These are phyloP conservation scores for Eucalyptus globulus DNA, from an alignment of 345 rosid genomes.

Conservation along the genomic window DNA sequence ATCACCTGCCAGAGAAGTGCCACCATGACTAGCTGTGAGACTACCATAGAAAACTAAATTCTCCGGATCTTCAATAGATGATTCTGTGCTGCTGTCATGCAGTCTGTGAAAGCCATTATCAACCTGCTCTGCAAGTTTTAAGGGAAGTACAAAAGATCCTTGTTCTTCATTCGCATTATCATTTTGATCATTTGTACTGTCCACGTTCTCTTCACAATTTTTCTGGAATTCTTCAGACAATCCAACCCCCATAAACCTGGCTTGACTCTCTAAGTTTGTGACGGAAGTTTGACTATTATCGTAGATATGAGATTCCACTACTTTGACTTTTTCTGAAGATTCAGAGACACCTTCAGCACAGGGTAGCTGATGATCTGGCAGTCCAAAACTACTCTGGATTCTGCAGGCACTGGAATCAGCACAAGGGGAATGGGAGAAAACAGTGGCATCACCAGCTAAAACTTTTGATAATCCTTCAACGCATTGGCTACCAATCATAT, in stretches of 20 bases:
- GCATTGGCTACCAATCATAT: background rate
- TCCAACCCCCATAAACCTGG: background rate
- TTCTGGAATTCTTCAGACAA: conserved; percentile 3
- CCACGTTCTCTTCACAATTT: background rate
- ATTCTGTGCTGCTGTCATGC: background rate
- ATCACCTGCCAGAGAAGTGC: background rate
- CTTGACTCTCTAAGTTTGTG: background rate
- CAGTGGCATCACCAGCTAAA: background rate
- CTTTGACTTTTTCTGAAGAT: background rate
- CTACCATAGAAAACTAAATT: conserved; percentile 3
- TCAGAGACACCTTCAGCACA: background rate
- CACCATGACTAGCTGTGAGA: conserved; percentile 2
- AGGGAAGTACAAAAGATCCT: background rate
- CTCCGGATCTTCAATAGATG: background rate
- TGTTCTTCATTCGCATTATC: conserved; percentile 6
- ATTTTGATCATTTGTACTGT: background rate
- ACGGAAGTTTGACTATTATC: background rate
- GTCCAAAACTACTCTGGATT: background rate
- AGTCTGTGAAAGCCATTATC: conserved; percentile 2
- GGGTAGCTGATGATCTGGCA: background rate
- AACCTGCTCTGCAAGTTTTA: background rate
- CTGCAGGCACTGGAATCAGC: background rate
- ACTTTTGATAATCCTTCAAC: background rate
- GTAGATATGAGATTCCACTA: background rate
- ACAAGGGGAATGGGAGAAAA: background rate